Base-by-base conservation (phyloP, 2,329 filamentous ascomycete species). In the Colletotrichum cordylinicola region DNA sequence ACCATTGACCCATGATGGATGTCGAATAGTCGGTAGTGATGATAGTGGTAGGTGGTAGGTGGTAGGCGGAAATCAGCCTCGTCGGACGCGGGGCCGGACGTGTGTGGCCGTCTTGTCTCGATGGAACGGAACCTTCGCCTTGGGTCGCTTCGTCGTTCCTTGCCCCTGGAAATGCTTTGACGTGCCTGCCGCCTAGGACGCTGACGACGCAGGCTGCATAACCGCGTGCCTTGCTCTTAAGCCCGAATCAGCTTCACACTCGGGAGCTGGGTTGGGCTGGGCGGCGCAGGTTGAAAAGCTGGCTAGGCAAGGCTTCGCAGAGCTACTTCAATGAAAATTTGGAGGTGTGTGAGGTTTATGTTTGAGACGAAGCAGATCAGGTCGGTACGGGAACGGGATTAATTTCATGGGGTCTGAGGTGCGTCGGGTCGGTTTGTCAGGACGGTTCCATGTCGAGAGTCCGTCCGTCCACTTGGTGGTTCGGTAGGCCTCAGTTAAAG, bases 1-100 rank as follows among this genome's bases (percentile, higher is more conserved):
- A 96, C 93, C 93, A 95, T 70, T 77, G 77, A 69, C 70, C 77
- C 77, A 78, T 78, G 31, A 31, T 75, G 72, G 65, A 68, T 37
- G 18, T 33, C 24, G n/a, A 35, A 39, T 10, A 33, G 55, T 56
- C 33, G 15, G 29, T 62, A 37, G 48, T 52, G 67, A 7, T 24
- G 37, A 12, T 10, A 52, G 33, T 18, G 55, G 52, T 8, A 31
- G 37, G 18, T 48, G 39, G 18, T 27, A 48, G 39, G 43, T 52
- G n/a, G 3, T 52, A 52, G 43, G 21, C 43, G 21, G 61, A n/a
- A 55, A 29, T 61, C 64, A 70, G 48, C 39, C 56, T 67, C 37
- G 76, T 62, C 29, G 64, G 29, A 64, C 43, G 55, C 27, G 55
- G 37, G 52, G 52, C 43, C 48, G 65, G 67, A 29, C 66, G 56